Conservation (phyloP, 192 early-diverging fungal species). For the Backusella luteola region DNA sequence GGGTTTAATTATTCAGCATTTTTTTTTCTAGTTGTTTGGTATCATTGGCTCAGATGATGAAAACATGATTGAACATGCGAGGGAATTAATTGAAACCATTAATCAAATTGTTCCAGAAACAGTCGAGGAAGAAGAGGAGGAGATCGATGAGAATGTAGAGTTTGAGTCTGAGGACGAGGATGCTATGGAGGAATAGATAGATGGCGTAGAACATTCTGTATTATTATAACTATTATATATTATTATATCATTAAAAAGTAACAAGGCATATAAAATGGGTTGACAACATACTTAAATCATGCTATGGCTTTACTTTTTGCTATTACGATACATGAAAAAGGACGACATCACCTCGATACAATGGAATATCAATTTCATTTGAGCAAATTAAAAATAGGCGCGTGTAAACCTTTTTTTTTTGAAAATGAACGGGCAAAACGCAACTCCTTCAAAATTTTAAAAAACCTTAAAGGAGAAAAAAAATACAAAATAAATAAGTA, state of each 20-base stretch:
- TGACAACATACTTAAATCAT: background rate
- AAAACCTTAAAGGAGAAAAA: background rate
- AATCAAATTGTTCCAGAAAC: constrained; percentile 47
- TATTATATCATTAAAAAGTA: background rate
- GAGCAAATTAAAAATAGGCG: background rate
- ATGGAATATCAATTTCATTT: background rate
- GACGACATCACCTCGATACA: background rate
- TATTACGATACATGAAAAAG: background rate
- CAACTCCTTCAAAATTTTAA: background rate
- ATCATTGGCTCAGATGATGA: constrained; percentile 65
- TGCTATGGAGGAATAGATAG: constrained; percentile 31
- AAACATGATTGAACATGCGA: constrained; percentile 63
- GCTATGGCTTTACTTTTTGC: background rate
- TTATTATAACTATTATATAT: background rate
- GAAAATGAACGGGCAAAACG: background rate
- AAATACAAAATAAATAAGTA: background rate
- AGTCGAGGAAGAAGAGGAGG: constrained; percentile 44
- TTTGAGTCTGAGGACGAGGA: constrained; percentile 48
- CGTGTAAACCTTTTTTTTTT: background rate
- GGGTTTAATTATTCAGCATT: background rate
- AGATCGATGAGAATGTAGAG: constrained; percentile 52
- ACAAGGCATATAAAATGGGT: background rate
- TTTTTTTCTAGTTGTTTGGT: constrained; percentile 51
- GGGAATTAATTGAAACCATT: constrained; percentile 67
- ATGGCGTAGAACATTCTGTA: background rate